These are phyloP conservation scores for Aspergillus coremiiformis DNA, from an alignment of 495 filamentous ascomycete species.

Conservation along the genomic window DNA sequence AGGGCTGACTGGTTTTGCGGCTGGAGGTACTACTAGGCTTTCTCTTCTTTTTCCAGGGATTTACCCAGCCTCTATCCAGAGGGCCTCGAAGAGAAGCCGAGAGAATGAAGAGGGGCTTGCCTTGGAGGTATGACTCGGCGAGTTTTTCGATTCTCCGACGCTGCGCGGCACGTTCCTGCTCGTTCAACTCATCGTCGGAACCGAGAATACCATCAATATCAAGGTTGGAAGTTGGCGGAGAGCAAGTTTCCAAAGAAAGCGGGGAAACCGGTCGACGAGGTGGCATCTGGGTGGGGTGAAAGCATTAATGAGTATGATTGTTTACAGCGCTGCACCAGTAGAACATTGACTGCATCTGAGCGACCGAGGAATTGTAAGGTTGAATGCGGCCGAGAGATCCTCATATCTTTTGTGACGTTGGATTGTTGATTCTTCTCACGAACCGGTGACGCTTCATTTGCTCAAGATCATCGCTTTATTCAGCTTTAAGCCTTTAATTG, in stretches of 20 bases:
- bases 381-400: slow-evolving; percentile 4
- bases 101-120: slow-evolving; percentile 49
- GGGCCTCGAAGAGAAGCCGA: slow-evolving; percentile 58
- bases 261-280: slow-evolving; percentile 34
- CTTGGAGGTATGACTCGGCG: slow-evolving; percentile 52
- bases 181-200: slow-evolving; percentile 54
- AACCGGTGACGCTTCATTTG: background rate
- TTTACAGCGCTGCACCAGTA: slow-evolving; percentile 17
- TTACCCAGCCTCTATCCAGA: slow-evolving; percentile 55
- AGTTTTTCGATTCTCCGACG: slow-evolving; percentile 50
- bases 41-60: slow-evolving; percentile 52
- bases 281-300: slow-evolving; percentile 27
- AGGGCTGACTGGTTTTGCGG: background rate
- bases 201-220: slow-evolving; percentile 40
- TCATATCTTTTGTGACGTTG: slow-evolving; percentile 23
- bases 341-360: slow-evolving; percentile 15
- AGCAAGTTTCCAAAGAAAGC: slow-evolving; percentile 40
- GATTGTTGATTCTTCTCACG: background rate
- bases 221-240: slow-evolving; percentile 28
- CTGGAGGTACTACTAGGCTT: background rate
- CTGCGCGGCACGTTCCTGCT: slow-evolving; percentile 41
- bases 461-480: background rate
- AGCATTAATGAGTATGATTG: slow-evolving; percentile 9
- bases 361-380: slow-evolving; percentile 1
- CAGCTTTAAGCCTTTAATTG: background rate